A percentile compares a stretch with the other conserved stretches of the same genome.
phyloP scores from a whole-genome alignment of 2,329 filamentous ascomycete species.

The Pyrenochaeta sp. region DNA sequence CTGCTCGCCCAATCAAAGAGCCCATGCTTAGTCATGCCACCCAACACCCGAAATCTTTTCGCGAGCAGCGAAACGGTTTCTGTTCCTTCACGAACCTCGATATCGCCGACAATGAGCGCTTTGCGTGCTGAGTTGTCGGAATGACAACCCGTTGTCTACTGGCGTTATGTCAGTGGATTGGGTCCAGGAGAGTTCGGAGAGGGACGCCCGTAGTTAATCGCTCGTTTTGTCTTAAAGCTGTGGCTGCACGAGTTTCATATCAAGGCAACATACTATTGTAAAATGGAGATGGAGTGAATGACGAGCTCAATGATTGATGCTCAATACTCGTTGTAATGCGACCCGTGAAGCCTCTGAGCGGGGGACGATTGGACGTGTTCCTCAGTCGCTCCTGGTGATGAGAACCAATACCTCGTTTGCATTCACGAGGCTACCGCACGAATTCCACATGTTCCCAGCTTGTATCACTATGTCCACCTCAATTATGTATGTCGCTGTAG shows the following conservation, averaged over 20 bases:
- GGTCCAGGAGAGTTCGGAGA: conserved; percentile 54
- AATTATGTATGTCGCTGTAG: no score
- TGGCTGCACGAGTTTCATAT: conserved; percentile 63
- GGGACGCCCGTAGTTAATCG: conserved; percentile 63
- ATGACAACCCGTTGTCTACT: conserved; percentile 46
- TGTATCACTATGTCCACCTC: no score
- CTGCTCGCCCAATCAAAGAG: conserved; percentile 39
- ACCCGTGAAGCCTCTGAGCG: no score
- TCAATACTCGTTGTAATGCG: no score
- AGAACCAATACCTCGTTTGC: no score
- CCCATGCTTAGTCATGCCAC: conserved; percentile 37
- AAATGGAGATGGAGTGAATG: background rate
- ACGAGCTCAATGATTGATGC: background rate
- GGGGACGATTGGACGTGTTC: no score
- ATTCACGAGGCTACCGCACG: no score
- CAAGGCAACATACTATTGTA: conserved; percentile 55
- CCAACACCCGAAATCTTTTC: conserved; percentile 44
- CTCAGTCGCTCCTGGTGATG: no score
- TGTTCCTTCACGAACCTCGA: conserved; percentile 50
- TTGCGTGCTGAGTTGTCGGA: conserved; percentile 45
- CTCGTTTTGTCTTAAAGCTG: conserved; percentile 52
- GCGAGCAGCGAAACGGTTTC: conserved; percentile 18
- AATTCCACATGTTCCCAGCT: no score
- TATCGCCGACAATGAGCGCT: conserved; percentile 48
- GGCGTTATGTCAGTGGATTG: conserved; percentile 52